Conservation (phyloP, 192 early-diverging fungal genomes). For the Gorgonomyces haynaldii region DNA sequence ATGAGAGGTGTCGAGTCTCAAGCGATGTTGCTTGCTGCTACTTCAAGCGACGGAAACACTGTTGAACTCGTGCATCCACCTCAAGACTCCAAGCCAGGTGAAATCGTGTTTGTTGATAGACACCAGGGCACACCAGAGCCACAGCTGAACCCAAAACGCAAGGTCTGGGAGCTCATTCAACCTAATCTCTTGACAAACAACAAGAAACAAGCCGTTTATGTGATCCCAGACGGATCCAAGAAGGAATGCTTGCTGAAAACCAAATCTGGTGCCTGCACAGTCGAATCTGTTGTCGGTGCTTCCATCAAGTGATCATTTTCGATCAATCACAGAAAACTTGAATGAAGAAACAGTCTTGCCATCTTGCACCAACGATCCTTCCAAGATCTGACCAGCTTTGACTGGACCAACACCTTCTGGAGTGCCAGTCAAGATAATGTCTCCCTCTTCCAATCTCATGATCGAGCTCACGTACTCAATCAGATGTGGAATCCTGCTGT, state of each 20-base stretch:
- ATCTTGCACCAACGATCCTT: no score
- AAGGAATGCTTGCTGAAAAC: slow-evolving; percentile 3
- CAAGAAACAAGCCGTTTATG: slow-evolving; percentile 15
- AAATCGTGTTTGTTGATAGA: slow-evolving; percentile 73
- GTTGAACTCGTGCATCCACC: slow-evolving; percentile 83
- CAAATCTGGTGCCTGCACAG: neutral
- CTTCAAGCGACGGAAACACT: slow-evolving; percentile 58
- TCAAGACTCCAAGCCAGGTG: slow-evolving; percentile 67
- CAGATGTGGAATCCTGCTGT: slow-evolving; percentile 70
- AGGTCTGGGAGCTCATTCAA: slow-evolving; percentile 85
- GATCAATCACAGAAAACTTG: no score
- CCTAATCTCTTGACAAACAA: slow-evolving; percentile 33
- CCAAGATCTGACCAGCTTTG: slow-evolving; percentile 60
- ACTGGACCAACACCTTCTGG: slow-evolving; percentile 83
- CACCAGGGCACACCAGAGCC: slow-evolving; percentile 64
- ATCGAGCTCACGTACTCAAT: slow-evolving; percentile 71
- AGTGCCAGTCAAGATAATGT: slow-evolving; percentile 80
- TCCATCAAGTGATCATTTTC: slow-evolving; percentile 13
- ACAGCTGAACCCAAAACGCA: slow-evolving; percentile 87
- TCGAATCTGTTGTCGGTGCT: slow-evolving; percentile 6
- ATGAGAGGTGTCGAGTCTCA: slow-evolving; percentile 84
- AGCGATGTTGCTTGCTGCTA: slow-evolving; percentile 87
- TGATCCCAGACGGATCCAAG: neutral
- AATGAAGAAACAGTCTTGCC: no score
- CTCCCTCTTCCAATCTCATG: slow-evolving; percentile 82